phyloP scores from a whole-genome alignment of 495 filamentous ascomycete genomes.

The Aspergillus carlsbadensis region DNA sequence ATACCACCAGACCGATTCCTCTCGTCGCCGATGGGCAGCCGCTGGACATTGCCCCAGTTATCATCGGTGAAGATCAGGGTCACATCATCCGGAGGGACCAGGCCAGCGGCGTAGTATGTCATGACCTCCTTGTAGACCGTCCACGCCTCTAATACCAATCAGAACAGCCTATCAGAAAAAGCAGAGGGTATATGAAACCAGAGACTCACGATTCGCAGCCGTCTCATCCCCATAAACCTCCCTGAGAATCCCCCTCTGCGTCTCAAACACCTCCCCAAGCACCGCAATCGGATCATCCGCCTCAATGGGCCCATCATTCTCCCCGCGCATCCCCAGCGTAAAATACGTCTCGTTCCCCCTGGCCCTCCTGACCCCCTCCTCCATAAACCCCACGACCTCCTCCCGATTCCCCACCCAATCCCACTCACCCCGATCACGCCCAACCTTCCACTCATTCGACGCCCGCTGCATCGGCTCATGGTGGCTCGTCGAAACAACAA shows the following conservation, averaged over 20 bases:
- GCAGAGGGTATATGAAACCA: no score
- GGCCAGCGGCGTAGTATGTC: conserved; percentile 62
- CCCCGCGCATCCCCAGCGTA: conserved; percentile 74
- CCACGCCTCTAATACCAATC: conserved; percentile 57
- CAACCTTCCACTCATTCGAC: conserved; percentile 65
- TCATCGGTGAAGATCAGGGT: conserved; percentile 76
- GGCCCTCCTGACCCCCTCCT: conserved; percentile 62
- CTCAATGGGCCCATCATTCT: conserved; percentile 37
- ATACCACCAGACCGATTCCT: conserved; percentile 60
- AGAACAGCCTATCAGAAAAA: no score
- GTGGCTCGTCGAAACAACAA: conserved; percentile 70
- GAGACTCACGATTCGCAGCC: conserved; percentile 42
- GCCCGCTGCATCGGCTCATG: conserved; percentile 73
- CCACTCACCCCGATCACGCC: conserved; percentile 56
- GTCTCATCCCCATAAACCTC: conserved; percentile 54
- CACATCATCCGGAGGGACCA: conserved; percentile 68
- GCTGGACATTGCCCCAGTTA: conserved; percentile 69
- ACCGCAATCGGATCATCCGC: conserved; percentile 42
- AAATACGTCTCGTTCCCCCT: conserved; percentile 63
- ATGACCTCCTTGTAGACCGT: conserved; percentile 73
- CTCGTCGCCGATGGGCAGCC: conserved; percentile 63
- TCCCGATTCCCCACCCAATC: conserved; percentile 65
- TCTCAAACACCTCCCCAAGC: conserved; percentile 57
- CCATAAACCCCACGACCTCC: conserved; percentile 64
- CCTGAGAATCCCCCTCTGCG: conserved; percentile 56